Conservation (phyloP, 768 basidiomycete species). For the Amanita pallidorosea region DNA sequence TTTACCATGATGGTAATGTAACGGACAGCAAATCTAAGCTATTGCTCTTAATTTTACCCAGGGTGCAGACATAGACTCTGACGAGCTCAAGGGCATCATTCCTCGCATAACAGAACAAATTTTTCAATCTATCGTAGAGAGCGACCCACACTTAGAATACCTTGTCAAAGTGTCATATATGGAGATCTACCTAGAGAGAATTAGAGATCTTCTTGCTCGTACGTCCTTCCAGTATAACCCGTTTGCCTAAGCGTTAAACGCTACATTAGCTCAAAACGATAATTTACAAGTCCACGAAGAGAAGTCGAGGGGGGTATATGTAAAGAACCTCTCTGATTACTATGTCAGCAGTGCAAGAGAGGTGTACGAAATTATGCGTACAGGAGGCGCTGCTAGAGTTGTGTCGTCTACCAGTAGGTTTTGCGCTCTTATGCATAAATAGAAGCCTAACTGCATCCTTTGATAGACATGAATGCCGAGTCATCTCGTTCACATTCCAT, state of each 20-base stretch:
- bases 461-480: slow-evolving; percentile 96
- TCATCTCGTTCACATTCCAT: slow-evolving; percentile 98
- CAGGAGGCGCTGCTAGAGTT: slow-evolving; percentile 83
- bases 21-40: slow-evolving; percentile 7
- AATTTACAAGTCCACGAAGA: slow-evolving; percentile 98
- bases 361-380: slow-evolving; percentile 98
- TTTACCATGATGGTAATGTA: slow-evolving; percentile 92
- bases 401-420: slow-evolving; percentile 88
- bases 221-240: slow-evolving; percentile 22
- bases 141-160: slow-evolving; percentile 92
- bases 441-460: background rate
- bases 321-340: slow-evolving; percentile 95
- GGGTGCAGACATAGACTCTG: slow-evolving; percentile 95
- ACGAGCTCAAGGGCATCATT: slow-evolving; percentile 91
- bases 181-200: slow-evolving; percentile 98
- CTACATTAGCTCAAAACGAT: slow-evolving; percentile 76
- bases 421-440: background rate
- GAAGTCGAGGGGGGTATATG: slow-evolving; percentile 94
- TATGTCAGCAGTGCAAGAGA: slow-evolving; percentile 94
- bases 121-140: slow-evolving; percentile 94
- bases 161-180: slow-evolving; percentile 99
- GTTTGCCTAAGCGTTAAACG: background rate
- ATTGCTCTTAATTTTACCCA: slow-evolving; percentile 20
- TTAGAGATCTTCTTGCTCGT: slow-evolving; percentile 94
- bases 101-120: slow-evolving; percentile 99